These are phyloP conservation scores for Waitea zeae DNA, from an alignment of 1,284 basidiomycete genomes.

Conservation along the genomic window DNA sequence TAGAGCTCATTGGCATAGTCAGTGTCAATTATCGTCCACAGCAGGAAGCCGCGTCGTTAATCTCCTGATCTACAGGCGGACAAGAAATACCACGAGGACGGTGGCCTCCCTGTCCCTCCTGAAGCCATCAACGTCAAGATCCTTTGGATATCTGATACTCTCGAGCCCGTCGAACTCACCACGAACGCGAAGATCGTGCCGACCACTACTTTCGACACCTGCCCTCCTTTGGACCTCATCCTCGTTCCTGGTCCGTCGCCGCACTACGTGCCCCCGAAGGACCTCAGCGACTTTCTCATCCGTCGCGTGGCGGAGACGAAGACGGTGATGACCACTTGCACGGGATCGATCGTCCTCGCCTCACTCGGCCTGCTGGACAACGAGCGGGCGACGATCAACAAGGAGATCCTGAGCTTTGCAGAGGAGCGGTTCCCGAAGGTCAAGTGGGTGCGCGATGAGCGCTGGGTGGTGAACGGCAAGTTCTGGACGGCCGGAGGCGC, in stretches of 20 bases:
- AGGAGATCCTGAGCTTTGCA: background rate
- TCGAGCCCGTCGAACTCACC: too few relatives aligned
- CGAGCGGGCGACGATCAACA: background rate
- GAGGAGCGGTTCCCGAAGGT: slow-evolving; percentile 6
- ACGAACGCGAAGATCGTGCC: too few relatives aligned
- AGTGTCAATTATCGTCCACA: too few relatives aligned
- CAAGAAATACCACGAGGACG: too few relatives aligned
- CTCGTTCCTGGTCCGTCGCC: background rate
- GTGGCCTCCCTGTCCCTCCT: too few relatives aligned
- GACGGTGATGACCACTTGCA: background rate
- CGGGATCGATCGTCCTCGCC: background rate
- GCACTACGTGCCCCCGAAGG: background rate
- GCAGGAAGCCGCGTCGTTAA: too few relatives aligned
- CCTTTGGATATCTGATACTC: too few relatives aligned
- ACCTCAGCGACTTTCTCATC: background rate
- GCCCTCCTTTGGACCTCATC: background rate
- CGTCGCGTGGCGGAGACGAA: background rate
- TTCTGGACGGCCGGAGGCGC: slow-evolving; percentile 17
- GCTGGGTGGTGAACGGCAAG: slow-evolving; percentile 18
- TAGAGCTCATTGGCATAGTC: too few relatives aligned
- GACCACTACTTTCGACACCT: background rate
- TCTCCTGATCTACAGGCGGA: too few relatives aligned
- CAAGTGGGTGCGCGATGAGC: slow-evolving; percentile 14
- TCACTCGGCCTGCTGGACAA: background rate
- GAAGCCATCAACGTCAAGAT: too few relatives aligned